A percentile compares a stretch with the other conserved stretches of the same genome.
These are phyloP conservation scores for Pseudogymnoascus sp. DNA, from an alignment of 2,329 filamentous ascomycete species.

Conservation along the genomic window DNA sequence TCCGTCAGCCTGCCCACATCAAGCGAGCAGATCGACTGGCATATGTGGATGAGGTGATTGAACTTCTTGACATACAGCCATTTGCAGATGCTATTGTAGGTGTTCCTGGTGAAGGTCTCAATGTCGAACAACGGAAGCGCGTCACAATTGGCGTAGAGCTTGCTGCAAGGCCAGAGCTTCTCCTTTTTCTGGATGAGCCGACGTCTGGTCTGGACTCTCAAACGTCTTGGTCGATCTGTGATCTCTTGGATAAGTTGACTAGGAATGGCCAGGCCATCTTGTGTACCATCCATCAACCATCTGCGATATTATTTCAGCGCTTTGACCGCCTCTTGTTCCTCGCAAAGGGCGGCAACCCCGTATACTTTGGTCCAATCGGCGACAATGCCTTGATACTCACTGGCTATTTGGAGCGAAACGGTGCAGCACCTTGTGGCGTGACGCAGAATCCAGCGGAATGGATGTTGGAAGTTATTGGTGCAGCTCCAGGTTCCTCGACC, in stretches of 20 bases:
- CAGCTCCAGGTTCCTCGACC: slow-evolving; percentile 50
- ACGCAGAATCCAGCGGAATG: slow-evolving; percentile 64
- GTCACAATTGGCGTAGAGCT: slow-evolving; percentile 77
- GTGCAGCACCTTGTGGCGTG: neutral
- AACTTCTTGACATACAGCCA: slow-evolving; percentile 57
- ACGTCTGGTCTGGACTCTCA: slow-evolving; percentile 81
- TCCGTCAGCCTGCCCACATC: slow-evolving; percentile 71
- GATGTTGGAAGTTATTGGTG: slow-evolving; percentile 59
- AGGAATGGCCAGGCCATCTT: slow-evolving; percentile 45
- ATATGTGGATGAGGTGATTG: slow-evolving; percentile 71
- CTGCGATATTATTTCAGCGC: slow-evolving; percentile 43
- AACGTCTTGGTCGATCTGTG: slow-evolving; percentile 54
- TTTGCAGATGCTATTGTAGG: slow-evolving; percentile 60
- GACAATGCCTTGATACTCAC: slow-evolving; percentile 48
- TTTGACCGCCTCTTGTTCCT: slow-evolving; percentile 58
- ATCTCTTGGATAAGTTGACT: slow-evolving; percentile 54
- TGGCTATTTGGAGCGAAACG: slow-evolving; percentile 46
- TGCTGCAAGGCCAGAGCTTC: slow-evolving; percentile 75
- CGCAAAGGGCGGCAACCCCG: slow-evolving; percentile 55
- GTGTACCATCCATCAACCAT: slow-evolving; percentile 49
- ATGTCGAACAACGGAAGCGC: slow-evolving; percentile 54
- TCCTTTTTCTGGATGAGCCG: slow-evolving; percentile 88
- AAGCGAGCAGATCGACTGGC: slow-evolving; percentile 69
- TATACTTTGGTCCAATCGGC: slow-evolving; percentile 63
- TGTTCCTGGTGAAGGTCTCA: slow-evolving; percentile 51